A percentile compares a stretch with the other conserved stretches of the same genome.
These are phyloP conservation scores for Gelatoporia subvermispora DNA, from an alignment of 768 basidiomycete species.

Conservation along the genomic window DNA sequence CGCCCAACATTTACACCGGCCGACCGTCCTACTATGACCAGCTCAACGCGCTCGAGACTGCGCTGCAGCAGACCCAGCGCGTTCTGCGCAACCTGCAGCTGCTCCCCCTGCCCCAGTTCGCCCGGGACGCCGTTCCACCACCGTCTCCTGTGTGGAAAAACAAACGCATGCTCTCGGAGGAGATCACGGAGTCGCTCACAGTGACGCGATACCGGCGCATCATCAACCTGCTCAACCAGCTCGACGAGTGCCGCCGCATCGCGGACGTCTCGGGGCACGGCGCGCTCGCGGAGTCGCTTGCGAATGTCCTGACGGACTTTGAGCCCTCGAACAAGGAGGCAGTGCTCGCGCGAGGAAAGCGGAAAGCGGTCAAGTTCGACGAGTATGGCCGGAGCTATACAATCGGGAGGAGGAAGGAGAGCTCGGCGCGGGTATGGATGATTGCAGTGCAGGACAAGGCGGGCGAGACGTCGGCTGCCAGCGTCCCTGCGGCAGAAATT, in stretches of 20 bases:
- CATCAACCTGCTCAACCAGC: conserved; percentile 54
- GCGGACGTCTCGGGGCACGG: conserved; percentile 52
- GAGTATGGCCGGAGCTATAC: conserved; percentile 81
- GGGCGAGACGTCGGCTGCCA: conserved; percentile 1
- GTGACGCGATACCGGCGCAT: conserved; percentile 69
- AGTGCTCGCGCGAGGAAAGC: conserved; percentile 41
- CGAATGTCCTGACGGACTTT: conserved; percentile 53
- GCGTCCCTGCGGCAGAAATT: not conserved
- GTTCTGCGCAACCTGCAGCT: conserved; percentile 64
- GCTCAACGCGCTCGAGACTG: conserved; percentile 58
- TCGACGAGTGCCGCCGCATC: conserved; percentile 59
- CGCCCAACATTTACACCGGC: conserved; percentile 83
- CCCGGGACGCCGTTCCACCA: conserved; percentile 51
- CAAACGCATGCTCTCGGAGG: conserved; percentile 50
- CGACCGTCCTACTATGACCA: conserved; percentile 72
- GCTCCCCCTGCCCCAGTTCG: conserved; percentile 73
- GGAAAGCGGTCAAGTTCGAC: conserved; percentile 62
- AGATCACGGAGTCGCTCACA: conserved; percentile 57
- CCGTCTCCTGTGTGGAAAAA: conserved; percentile 67
- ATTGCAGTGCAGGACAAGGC: conserved; percentile 48
- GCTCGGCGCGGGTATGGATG: conserved; percentile 90
- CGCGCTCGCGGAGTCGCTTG: conserved; percentile 48
- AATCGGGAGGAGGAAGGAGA: conserved; percentile 83
- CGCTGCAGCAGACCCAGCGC: conserved; percentile 50
- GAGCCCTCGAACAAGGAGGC: conserved; percentile 57